phyloP scores from a whole-genome alignment of 192 early-diverging fungal genomes.

The Entrophospora sp. region DNA sequence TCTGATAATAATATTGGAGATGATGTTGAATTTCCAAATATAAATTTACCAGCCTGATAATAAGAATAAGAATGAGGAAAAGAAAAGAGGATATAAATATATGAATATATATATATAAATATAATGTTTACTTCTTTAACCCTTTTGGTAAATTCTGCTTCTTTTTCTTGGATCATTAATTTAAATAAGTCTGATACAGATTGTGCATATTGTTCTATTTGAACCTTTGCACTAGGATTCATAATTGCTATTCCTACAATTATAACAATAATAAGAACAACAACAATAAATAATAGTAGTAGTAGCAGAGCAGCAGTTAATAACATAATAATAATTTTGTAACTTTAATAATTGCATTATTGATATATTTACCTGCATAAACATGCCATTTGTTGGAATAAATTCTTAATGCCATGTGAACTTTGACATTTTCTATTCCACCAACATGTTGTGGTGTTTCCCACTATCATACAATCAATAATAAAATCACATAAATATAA shows the following conservation, averaged over 20 bases:
- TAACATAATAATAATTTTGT: too few species aligned
- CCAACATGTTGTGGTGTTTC: slow-evolving; percentile 77
- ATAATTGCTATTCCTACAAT: slow-evolving; percentile 75
- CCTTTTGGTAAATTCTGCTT: slow-evolving; percentile 64
- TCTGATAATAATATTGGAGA: slow-evolving; percentile 71
- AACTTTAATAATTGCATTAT: too few species aligned
- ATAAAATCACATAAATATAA: neutral
- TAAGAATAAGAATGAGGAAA: too few species aligned
- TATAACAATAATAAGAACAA: neutral
- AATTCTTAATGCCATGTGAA: slow-evolving; percentile 87
- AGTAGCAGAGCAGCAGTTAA: too few species aligned
- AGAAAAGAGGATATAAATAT: too few species aligned
- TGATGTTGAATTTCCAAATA: slow-evolving; percentile 63
- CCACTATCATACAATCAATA: slow-evolving; percentile 48
- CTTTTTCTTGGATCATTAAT: slow-evolving; percentile 84
- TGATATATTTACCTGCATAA: slow-evolving; percentile 62
- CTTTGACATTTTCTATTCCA: slow-evolving; percentile 96
- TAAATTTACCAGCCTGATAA: slow-evolving; percentile 64
- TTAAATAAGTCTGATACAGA: slow-evolving; percentile 89
- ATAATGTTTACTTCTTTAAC: slow-evolving; percentile 53
- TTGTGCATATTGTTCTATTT: slow-evolving; percentile 81
- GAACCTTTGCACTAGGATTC: slow-evolving; percentile 78
- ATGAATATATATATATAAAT: too few species aligned
- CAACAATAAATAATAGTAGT: neutral
- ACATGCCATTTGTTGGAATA: slow-evolving; percentile 97